Base-by-base conservation (phyloP, 2,329 filamentous ascomycete species). In the Phoma sp. region DNA sequence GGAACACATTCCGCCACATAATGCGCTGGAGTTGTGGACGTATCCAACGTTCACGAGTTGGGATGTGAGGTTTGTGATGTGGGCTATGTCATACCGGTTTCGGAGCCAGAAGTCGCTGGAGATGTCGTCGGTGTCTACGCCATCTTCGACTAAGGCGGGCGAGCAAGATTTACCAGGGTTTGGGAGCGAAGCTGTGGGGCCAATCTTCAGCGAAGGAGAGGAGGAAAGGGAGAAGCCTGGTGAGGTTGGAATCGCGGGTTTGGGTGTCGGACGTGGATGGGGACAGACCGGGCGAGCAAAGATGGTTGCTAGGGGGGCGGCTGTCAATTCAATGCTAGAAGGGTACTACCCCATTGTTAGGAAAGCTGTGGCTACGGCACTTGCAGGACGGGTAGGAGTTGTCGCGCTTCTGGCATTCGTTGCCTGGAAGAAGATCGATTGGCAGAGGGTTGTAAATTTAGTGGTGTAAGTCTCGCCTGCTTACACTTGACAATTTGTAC, bases 1-100 rank as follows among this genome's bases (percentile, higher is more conserved):
- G 20, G 86, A 89, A 59, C 81, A 88, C 65, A 74, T 89, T 4
- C 87, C 87, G n/a, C 85, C 86, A 1, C 77, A 84, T 58, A 84
- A 83, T 47, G 82, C 85, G 2, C 79, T 89, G 4, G 76, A 83
- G 28, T 70, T 88, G 21, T 90, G 87, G 86, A 82, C 81, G 25
- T 89, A 88, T 64, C 87, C 87, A 0, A 89, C 85, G 1, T 89
- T 90, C 66, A 88, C 86, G 0, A 79, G 83, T 1, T 79, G 79
- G 51, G 87, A 90, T 63, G 78, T 89, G 3, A 77, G 83, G 5
- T 75, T 85, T 26, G 75, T 85, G 10, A 80, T 89, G 47, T 86
- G 81, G 76, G 66, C 86, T 9, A 72, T 88, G 65, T 88, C 86
- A 0, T 82, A 83, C 57, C 74, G 76, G 6, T 82, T 89, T 64